Evolutionary conservation across 805 yeast genomes (phyloP), one percentile per base, ranked within the genome.

Genomic region (Saturnispora mendoncae): DNA sequence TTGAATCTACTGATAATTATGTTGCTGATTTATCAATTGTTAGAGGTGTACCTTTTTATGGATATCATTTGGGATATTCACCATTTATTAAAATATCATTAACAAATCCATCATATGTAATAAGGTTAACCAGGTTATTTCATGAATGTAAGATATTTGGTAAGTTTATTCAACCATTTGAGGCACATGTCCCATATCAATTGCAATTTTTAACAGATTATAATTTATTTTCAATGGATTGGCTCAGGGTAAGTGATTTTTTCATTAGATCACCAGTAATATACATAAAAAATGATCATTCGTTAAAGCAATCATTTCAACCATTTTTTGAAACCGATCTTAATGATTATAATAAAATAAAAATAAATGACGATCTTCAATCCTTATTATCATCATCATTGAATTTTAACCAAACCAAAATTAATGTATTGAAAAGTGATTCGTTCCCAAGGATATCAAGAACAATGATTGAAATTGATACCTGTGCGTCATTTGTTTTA

Each of bases 181-280:
- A 92, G 53, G 67, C 87, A 0, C 97, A 92, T 54, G 69, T 90
- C 10, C 87, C 95, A 0, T 81, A 67, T 50, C 54, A 74, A 1
- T 58, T 85, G 6, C 97, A 92, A 54, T 86, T 90, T 53, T 57
- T 85, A 21, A 68, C 83, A 0, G 98, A 92, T 55, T 86, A 71
- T 60, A 88, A 90, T 54, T 59, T 90, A 24, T 84, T 71, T 54
- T 94, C 95, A 1, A 84, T 96, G 58, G 78, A 80, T 4, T 84
- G 94, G 90, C 45, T 88, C 18, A 61, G 69, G 14, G 43, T 80
- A 1, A 51, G 56, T 2, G 48, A 62, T 4, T 61, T 72, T 19
- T 71, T 61, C 46, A 80, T 82, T 56, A 57, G 95, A 40, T 53
- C 62, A 3, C 92, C 94, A 0, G 50, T 72, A 6, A 59, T 57